Percentiles rank a stretch among this genome's conserved stretches.
Evolutionary conservation across 73 alveolate species (phyloP).

Genomic region (Paraurostyla sp.): DNA sequence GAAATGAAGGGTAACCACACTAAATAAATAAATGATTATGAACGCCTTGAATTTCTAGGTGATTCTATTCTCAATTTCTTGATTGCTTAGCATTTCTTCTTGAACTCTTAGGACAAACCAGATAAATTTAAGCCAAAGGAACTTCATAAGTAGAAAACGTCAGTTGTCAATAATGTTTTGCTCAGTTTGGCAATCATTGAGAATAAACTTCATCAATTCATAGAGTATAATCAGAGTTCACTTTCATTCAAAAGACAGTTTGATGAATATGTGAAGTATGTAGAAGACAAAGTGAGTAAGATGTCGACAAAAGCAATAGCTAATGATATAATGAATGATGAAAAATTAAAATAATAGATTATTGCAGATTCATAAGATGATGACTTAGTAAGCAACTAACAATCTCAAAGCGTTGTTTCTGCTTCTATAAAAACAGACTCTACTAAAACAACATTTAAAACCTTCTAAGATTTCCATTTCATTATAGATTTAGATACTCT

Average conservation of each 20-base stretch:
- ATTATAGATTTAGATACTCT: not conserved
- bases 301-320: not conserved
- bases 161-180: constrained; percentile 18
- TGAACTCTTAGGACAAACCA: not conserved
- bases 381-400: too few relatives aligned
- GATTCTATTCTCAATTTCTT: constrained; percentile 87
- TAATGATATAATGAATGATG: not conserved
- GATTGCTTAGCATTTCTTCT: constrained; percentile 39
- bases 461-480: too few relatives aligned
- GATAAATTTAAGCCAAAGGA: constrained; percentile 26
- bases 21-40: constrained; percentile 67
- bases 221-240: constrained; percentile 8
- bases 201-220: not conserved
- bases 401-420: too few relatives aligned
- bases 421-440: too few relatives aligned
- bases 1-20: not conserved
- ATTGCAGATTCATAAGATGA: not conserved
- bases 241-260: constrained; percentile 3
- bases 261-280: constrained; percentile 11
- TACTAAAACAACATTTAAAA: too few relatives aligned
- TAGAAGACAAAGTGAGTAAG: not conserved
- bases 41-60: constrained; percentile 89
- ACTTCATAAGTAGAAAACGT: constrained; percentile 16
- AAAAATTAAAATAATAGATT: not conserved
- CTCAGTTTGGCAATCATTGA: constrained; percentile 30